phyloP scores from a whole-genome alignment of 768 basidiomycete species.

The Psilocybe sp. region DNA sequence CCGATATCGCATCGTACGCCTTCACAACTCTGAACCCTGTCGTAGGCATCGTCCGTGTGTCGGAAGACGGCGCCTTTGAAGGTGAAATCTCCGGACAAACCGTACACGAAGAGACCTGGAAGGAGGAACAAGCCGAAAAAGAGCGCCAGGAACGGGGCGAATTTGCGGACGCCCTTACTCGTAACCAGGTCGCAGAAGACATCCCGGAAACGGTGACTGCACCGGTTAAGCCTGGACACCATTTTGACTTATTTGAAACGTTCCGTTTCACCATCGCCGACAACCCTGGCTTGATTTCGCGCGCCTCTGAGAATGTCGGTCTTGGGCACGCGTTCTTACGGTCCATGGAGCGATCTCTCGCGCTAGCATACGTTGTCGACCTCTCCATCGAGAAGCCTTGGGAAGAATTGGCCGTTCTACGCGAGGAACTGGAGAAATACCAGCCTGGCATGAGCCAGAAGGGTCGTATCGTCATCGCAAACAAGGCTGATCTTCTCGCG shows the following conservation, averaged over 20 bases:
- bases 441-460: constrained; percentile 75
- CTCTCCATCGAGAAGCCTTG: constrained; percentile 71
- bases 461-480: constrained; percentile 82
- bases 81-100: constrained; percentile 47
- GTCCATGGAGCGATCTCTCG: constrained; percentile 88
- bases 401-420: constrained; percentile 70
- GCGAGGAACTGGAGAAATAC: constrained; percentile 82
- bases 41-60: constrained; percentile 84
- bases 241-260: constrained; percentile 62
- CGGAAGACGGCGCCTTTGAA: constrained; percentile 74
- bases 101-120: constrained; percentile 65
- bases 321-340: constrained; percentile 93
- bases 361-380: constrained; percentile 91
- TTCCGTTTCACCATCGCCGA: constrained; percentile 96
- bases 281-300: constrained; percentile 89
- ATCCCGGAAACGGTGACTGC: constrained; percentile 15
- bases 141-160: constrained; percentile 51
- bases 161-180: constrained; percentile 45
- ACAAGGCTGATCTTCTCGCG: constrained; percentile 89
- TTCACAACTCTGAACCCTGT: constrained; percentile 97
- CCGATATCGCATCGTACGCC: constrained; percentile 84
- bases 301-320: constrained; percentile 86
- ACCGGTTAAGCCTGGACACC: constrained; percentile 33
- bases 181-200: constrained; percentile 38
- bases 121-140: constrained; percentile 47